Evolutionary conservation across 2,329 filamentous ascomycete species (phyloP), one percentile per base, ranked within the genome.

Genomic region (Ceratocystis harringtonii): DNA sequence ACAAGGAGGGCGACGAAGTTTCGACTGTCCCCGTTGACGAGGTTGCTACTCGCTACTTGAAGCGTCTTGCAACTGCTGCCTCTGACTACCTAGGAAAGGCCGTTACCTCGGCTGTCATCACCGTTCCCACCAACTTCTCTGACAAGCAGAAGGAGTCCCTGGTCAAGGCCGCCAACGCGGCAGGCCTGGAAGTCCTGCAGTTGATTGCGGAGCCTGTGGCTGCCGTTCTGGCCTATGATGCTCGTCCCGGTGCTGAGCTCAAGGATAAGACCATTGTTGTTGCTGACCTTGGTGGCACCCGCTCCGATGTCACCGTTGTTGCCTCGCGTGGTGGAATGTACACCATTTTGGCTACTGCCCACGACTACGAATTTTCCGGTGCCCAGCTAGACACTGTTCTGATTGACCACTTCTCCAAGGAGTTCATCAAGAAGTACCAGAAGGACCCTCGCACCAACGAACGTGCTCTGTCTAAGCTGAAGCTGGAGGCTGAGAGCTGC

Each of bases 351-450:
- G 91, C 94, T 22, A 95, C 92, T 12, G 85, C 88, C 36, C 94
- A 97, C 79, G 94, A 99, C 80, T 96, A 95, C 77, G 92, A 97
- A 73, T 89, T 92, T 70, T 86, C 89, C 66, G 94, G 94, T 72
- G 81, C 84, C 44, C 86, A 91, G 70, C 81, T 99, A 66, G 94
- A 99, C 79, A 84, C 94, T 75, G 88, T 92, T 62, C 82, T 99
- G 67, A 89, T 96, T 74, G 92, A 99, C 75, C 87, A 96, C 80
- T 96, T 97, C 71, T 89, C 92, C 71, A 99, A 99, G 82, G 94
- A 99, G 77, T 99, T 99, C 78, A 83, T 94, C 73, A 97, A 99
- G 84, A 96, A 95, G 82, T 84, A 97, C 83, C 87, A 86, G 78
- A 84, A 84, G 66, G 94, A 97, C 76, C 94, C 94, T 25, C 84